Evolutionary conservation across 2,329 filamentous ascomycete genomes (phyloP).

Genomic region (Phialophora expanda): DNA sequence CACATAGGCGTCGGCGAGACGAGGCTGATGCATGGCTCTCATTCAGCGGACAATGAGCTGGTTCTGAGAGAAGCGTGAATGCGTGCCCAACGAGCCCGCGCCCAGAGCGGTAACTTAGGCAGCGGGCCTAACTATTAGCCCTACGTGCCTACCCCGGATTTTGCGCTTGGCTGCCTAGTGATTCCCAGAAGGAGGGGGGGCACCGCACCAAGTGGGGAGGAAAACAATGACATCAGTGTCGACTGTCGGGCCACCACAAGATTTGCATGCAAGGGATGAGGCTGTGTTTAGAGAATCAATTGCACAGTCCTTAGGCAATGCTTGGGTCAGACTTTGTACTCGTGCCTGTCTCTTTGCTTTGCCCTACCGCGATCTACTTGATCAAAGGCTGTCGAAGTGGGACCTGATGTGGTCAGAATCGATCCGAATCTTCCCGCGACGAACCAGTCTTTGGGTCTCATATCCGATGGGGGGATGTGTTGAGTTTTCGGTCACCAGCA

Average conservation of each 20-base stretch:
- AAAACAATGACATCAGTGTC: not conserved
- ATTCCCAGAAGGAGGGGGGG: not conserved
- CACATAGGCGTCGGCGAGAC: not conserved
- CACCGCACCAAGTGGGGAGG: not conserved
- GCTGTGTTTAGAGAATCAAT: not conserved
- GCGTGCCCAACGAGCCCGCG: not conserved
- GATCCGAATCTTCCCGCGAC: slow-evolving; percentile 18
- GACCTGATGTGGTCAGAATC: not conserved
- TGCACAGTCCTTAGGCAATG: slow-evolving; percentile 9
- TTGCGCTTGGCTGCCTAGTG: slow-evolving; percentile 7
- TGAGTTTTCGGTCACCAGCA: not conserved
- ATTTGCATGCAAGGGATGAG: not conserved
- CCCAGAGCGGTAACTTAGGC: not conserved
- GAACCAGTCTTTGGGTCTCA: not conserved
- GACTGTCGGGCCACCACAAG: not conserved
- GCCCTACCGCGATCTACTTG: not conserved
- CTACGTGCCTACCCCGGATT: slow-evolving; percentile 7
- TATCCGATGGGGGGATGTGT: slow-evolving; percentile 12
- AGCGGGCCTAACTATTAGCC: slow-evolving; percentile 19
- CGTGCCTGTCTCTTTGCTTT: not conserved
- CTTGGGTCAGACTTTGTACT: slow-evolving; percentile 13
- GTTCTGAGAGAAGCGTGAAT: not conserved
- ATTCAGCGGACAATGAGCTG: not conserved
- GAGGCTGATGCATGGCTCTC: not conserved
- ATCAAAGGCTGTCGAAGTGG: not conserved